A percentile compares a stretch with the other conserved stretches of the same genome.
Evolutionary conservation across 73 alveolate species (phyloP).

Genomic region (Paramecium primaurelia): DNA sequence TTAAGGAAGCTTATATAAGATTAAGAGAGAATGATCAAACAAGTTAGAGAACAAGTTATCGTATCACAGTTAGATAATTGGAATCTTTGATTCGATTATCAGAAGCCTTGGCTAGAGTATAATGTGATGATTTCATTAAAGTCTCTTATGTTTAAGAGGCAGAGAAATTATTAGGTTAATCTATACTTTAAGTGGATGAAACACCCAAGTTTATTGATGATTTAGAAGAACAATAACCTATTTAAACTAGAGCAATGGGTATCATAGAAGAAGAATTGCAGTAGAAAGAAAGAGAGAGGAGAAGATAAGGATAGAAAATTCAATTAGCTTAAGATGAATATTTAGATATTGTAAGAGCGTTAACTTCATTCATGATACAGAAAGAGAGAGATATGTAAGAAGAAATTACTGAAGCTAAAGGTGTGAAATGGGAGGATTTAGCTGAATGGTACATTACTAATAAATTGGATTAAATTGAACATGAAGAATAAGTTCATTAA

Average conservation of each 20-base stretch:
- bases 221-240: not conserved
- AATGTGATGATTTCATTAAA: slow-evolving; percentile 77
- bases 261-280: slow-evolving; percentile 19
- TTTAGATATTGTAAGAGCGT: not conserved
- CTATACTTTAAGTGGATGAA: slow-evolving; percentile 84
- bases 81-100: slow-evolving; percentile 93
- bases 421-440: not conserved
- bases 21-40: slow-evolving; percentile 86
- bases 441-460: slow-evolving; percentile 10
- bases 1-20: slow-evolving; percentile 83
- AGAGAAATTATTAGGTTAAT: slow-evolving; percentile 78
- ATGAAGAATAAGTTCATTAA: not conserved
- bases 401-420: not conserved
- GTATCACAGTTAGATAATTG: slow-evolving; percentile 98
- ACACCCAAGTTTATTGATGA: slow-evolving; percentile 69
- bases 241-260: not conserved
- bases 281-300: not conserved
- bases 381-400: slow-evolving; percentile 5
- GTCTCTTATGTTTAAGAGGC: slow-evolving; percentile 92
- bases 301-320: not conserved
- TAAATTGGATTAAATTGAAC: not conserved
- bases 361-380: not conserved
- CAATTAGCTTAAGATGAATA: slow-evolving; percentile 18
- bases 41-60: slow-evolving; percentile 82
- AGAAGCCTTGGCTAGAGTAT: slow-evolving; percentile 95